Conservation (phyloP, 2,329 filamentous ascomycete species). For the Nakataea oryzae region DNA sequence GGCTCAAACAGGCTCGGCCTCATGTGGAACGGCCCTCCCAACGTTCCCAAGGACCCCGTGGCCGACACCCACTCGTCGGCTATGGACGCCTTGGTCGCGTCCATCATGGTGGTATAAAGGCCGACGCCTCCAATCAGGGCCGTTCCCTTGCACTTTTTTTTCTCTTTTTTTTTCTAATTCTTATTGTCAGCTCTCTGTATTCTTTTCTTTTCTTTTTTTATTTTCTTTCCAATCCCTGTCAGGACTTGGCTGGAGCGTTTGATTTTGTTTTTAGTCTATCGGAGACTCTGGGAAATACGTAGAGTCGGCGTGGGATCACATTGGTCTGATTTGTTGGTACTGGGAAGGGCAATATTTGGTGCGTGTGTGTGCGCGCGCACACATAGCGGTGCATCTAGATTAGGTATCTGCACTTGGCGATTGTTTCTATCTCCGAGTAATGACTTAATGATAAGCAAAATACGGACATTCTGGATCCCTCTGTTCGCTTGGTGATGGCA, state of each 20-base stretch:
- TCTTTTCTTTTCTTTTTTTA: neutral
- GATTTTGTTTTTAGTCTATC: neutral
- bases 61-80: slow-evolving; percentile 55
- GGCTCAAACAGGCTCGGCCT: slow-evolving; percentile 42
- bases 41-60: slow-evolving; percentile 28
- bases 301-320: too few species aligned
- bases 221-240: too few species aligned
- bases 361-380: neutral
- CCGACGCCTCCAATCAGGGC: neutral
- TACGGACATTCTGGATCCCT: neutral
- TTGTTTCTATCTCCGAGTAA: neutral
- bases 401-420: too few species aligned
- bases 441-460: neutral
- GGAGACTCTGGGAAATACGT: neutral
- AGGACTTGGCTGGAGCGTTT: too few species aligned
- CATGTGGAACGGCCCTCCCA: slow-evolving; percentile 51
- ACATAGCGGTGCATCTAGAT: neutral
- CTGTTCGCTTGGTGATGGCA: neutral
- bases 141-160: neutral
- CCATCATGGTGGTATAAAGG: slow-evolving; percentile 27
- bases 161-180: neutral
- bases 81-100: slow-evolving; percentile 57
- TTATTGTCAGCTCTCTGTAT: neutral
- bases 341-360: neutral
- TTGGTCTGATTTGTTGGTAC: neutral